Percentiles rank a stretch among this genome's conserved stretches.
These are phyloP conservation scores for Entamoeba dispar DNA, from an alignment of 208 protist species.

Conservation along the genomic window DNA sequence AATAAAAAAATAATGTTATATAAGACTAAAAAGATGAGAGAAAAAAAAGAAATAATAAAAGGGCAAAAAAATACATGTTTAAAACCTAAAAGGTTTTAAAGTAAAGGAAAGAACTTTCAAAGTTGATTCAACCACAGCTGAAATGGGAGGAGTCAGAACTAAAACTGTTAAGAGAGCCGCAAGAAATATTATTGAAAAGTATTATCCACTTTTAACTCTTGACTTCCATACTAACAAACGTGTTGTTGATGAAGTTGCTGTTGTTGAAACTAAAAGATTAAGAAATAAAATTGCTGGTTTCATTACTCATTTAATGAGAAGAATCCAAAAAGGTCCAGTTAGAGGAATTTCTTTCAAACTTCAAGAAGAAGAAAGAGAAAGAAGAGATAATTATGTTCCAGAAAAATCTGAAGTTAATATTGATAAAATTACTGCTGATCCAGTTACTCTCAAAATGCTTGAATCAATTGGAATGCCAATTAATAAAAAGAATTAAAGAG, in stretches of 20 bases:
- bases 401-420: conserved; percentile 47
- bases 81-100: too few species aligned
- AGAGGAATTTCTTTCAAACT: conserved; percentile 98
- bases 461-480: not conserved
- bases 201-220: conserved; percentile 85
- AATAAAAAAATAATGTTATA: too few species aligned
- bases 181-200: conserved; percentile 93
- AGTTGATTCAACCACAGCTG: too few species aligned
- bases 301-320: conserved; percentile 76
- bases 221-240: conserved; percentile 99
- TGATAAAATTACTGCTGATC: not conserved
- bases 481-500: not conserved
- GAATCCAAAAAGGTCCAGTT: conserved; percentile 75
- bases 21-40: too few species aligned
- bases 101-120: too few species aligned
- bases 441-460: conserved; percentile 9
- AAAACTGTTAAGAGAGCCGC: conserved; percentile 98
- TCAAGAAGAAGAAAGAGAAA: conserved; percentile 99
- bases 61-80: too few species aligned
- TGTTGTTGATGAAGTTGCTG: conserved; percentile 65
- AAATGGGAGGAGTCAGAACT: conserved; percentile 87
- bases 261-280: conserved; percentile 91
- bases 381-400: conserved; percentile 95
- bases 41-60: too few species aligned
- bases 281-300: conserved; percentile 75